These are phyloP conservation scores for Pezizomycotina sp. DNA, from an alignment of 2,329 filamentous ascomycete genomes.

Conservation along the genomic window DNA sequence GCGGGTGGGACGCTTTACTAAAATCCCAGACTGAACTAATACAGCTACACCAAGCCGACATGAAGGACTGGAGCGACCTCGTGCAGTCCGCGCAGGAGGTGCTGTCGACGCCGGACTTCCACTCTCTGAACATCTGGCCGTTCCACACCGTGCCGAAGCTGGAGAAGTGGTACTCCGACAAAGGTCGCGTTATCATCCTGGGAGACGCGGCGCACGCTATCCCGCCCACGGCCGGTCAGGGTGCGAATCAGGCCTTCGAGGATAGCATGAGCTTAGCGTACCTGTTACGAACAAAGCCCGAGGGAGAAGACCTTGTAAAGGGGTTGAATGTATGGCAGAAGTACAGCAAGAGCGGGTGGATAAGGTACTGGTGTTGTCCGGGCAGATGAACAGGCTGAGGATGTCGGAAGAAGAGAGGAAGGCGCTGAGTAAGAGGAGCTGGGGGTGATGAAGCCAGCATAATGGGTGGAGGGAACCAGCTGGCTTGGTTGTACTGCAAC, in stretches of 20 bases:
- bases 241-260: constrained; percentile 36
- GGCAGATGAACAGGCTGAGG: constrained; percentile 34
- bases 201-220: constrained; percentile 37
- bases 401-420: constrained; percentile 29
- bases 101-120: constrained; percentile 25
- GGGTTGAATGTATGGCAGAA: constrained; percentile 33
- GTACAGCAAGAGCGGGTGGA: constrained; percentile 36
- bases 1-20: constrained; percentile 32
- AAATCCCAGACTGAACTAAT: constrained; percentile 32
- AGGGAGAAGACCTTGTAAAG: constrained; percentile 24
- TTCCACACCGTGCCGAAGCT: constrained; percentile 37
- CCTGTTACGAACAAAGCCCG: constrained; percentile 27
- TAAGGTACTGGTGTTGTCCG: constrained; percentile 35
- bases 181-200: constrained; percentile 32
- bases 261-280: constrained; percentile 34
- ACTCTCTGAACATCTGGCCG: constrained; percentile 34
- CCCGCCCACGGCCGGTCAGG: constrained; percentile 35
- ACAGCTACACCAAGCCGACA: constrained; percentile 28
- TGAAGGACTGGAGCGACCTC: constrained; percentile 28
- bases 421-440: no score
- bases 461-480: no score
- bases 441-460: no score
- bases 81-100: constrained; percentile 30
- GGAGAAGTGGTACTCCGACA: constrained; percentile 31
- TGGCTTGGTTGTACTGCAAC: no score